Base-by-base conservation (phyloP, 2,329 filamentous ascomycete species). In the Paraconiothyrium brasiliense region DNA sequence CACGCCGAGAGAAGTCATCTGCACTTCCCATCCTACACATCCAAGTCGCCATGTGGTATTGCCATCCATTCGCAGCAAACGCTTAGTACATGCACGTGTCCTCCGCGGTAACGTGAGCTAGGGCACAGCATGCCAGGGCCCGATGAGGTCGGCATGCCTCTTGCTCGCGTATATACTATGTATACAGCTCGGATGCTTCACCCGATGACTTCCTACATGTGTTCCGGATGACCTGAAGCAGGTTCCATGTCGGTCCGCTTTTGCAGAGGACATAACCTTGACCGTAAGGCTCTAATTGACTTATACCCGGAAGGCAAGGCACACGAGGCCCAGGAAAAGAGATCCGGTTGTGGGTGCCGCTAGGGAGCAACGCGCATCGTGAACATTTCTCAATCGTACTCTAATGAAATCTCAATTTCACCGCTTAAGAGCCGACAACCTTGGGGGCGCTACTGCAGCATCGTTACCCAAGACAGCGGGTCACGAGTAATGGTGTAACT, bases 1-100 rank as follows among this genome's bases (percentile, higher is more conserved):
- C 22, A 43, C 22, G 43, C 41, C 54, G 54, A 22, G 30, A 37
- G 27, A 14, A 22, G 54, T 56, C 54, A 56, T 56, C 54, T 47
- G 54, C 54, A 46, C 52, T 34, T 22, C 10, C 8, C 27, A 56
- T 56, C 30, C 41, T 47, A 24, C 54, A 56, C 20, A 27, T 37
- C 32, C 22, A 27, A 47, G n/a, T 8, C 32, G 11, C n/a, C 10
- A 34, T 48, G 54, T 35, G 32, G 37, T 47, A 14, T 24, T 13
- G 27, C 30, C n/a, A n/a, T 48, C 41, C 54, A 47, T 47, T 47
- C 10, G n/a, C 54, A 56, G 30, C 54, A 16, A 37, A 14, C 50
- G 35, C 16, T 11, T 14, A 4, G 4, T 16, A 16, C 14, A 1
- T 30, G 47, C 30, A 30, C 46, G 14, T 35, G 16, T 34, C 48